Base-by-base conservation (phyloP, 2,329 filamentous ascomycete species). In the Balansia obtecta region DNA sequence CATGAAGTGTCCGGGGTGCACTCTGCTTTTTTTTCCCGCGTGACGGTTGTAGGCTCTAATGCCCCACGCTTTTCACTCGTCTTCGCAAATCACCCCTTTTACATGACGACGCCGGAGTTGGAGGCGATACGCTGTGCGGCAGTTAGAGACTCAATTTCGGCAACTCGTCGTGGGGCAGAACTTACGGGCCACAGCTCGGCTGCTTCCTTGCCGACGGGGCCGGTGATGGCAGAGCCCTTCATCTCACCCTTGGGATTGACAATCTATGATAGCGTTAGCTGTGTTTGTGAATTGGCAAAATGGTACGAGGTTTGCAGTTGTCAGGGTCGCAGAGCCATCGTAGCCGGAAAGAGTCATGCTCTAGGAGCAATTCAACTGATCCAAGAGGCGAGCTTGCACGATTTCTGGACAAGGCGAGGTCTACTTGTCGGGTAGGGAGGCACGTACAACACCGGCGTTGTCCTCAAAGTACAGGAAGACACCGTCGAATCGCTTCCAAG, bases 231-330 rank as follows among this genome's bases (percentile, higher is more conserved):
- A 60, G 89, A 96, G 71, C 93, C 93, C 86, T 98, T 98, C 93
- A 98, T 98, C 80, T 98, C 93, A 78, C 93, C 93, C 87, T 98
- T 98, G 75, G 91, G 89, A 82, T 98, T 98, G 81, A 98, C 93
- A 69, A 98, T 98, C 87, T 93, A 68, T 33, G 13, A 22, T 13
- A 4, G 3, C 9, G 33, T 53, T 47, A 53, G 49, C 44, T 48
- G 6, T 4, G n/a, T 27, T 20, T 20, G 13, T 22, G 30, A 20
- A 42, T 38, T 37, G 40, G n/a, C 11, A 13, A 40, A 39, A 22
- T 22, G 20, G 16, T 12, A 15, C 8, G 18, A 18, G 30, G 12
- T 13, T 37, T 12, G 34, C 11, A 37, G 15, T 15, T 12, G 7
- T n/a, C 7, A 7, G 12, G n/a, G 8, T 33, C 3, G 11, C 8